Conservation (phyloP, 2,329 filamentous ascomycete genomes). For the Alternaria incomplexa region DNA sequence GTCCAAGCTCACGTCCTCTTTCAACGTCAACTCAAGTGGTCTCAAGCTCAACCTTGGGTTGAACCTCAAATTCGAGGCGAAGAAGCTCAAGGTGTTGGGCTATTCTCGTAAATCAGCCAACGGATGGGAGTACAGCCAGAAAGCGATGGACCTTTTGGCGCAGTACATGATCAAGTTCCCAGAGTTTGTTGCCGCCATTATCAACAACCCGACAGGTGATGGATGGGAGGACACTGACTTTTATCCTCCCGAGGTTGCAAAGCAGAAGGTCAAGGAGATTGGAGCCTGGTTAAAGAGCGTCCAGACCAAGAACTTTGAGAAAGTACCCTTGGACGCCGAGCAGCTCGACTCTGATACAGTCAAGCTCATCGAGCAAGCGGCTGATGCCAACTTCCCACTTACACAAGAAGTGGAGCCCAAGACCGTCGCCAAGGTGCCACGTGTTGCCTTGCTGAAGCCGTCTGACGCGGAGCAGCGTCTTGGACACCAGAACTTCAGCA, state of each 20-base stretch:
- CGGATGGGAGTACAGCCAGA: conserved; percentile 94
- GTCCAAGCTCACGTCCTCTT: conserved; percentile 95
- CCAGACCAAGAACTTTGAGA: conserved; percentile 90
- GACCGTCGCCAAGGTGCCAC: conserved; percentile 80
- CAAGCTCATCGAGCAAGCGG: conserved; percentile 76
- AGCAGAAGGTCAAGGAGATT: conserved; percentile 88
- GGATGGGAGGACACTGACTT: conserved; percentile 86
- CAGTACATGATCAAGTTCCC: conserved; percentile 95
- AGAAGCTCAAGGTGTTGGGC: conserved; percentile 92
- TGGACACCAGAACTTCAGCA: conserved; percentile 78
- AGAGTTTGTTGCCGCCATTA: conserved; percentile 90
- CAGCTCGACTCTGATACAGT: conserved; percentile 94
- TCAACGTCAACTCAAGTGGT: conserved; percentile 81
- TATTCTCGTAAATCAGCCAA: conserved; percentile 86
- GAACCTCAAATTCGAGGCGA: conserved; percentile 95
- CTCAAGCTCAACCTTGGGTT: conserved; percentile 88
- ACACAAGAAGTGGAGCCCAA: conserved; percentile 60
- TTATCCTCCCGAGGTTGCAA: conserved; percentile 76
- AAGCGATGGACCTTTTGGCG: conserved; percentile 79
- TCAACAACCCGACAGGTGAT: conserved; percentile 82
- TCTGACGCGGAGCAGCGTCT: conserved; percentile 93
- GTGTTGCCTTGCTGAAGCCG: conserved; percentile 89
- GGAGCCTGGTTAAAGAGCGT: conserved; percentile 90
- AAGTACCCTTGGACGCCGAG: conserved; percentile 93
- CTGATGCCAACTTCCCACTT: conserved; percentile 60